These are phyloP conservation scores for Eleusine coracana DNA, from an alignment of 176 grass and related monocot species.

Conservation along the genomic window DNA sequence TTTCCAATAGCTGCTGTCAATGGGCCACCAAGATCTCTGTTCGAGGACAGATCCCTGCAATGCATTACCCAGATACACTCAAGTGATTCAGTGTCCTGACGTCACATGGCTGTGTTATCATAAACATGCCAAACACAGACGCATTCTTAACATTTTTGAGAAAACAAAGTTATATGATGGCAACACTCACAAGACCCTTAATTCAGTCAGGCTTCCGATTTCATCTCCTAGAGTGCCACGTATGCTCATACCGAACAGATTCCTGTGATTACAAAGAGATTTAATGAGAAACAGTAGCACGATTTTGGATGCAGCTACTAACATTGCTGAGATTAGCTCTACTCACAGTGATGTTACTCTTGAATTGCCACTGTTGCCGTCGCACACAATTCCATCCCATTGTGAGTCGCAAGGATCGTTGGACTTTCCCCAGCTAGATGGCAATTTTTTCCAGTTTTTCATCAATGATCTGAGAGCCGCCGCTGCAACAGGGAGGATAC, in stretches of 20 bases:
- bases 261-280: constrained; percentile 37
- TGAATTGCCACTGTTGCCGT: constrained; percentile 20
- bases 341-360: constrained; percentile 73
- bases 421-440: constrained; percentile 55
- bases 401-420: constrained; percentile 55
- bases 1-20: constrained; percentile 62
- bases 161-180: not conserved
- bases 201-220: constrained; percentile 60
- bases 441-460: constrained; percentile 64
- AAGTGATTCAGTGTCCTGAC: not conserved
- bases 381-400: constrained; percentile 68
- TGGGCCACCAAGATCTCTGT: constrained; percentile 44
- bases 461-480: constrained; percentile 57
- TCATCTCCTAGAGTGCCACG: constrained; percentile 56
- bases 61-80: not conserved
- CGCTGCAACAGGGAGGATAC: constrained; percentile 27
- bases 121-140: not conserved
- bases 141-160: not conserved
- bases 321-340: not conserved
- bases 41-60: constrained; percentile 81
- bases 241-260: constrained; percentile 64
- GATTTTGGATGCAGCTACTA: not conserved
- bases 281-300: constrained; percentile 15
- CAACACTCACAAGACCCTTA: constrained; percentile 60
- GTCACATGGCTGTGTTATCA: not conserved